These are phyloP conservation scores for Yamadazyma phyllophila DNA, from an alignment of 805 yeast species.

Conservation along the genomic window DNA sequence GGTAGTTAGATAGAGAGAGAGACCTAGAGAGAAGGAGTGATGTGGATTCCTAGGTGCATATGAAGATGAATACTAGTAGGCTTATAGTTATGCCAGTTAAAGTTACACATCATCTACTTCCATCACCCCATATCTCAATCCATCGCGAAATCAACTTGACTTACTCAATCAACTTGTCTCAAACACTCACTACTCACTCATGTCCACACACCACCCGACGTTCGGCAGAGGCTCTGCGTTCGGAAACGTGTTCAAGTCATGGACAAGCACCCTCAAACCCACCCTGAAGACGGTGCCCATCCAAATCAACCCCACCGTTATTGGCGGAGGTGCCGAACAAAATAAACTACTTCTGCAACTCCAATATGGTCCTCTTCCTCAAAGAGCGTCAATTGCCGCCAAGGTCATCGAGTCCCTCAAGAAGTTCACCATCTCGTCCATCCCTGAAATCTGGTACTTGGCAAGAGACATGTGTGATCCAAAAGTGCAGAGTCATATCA, in stretches of 20 bases:
- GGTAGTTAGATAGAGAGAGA: too few species aligned
- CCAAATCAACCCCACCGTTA: conserved; percentile 41
- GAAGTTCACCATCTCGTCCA: conserved; percentile 51
- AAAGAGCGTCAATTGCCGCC: conserved; percentile 50
- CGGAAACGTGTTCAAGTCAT: conserved; percentile 39
- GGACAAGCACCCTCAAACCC: conserved; percentile 37
- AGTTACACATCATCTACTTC: too few species aligned
- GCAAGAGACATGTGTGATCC: conserved; percentile 53
- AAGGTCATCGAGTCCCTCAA: conserved; percentile 50
- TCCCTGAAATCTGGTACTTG: conserved; percentile 76
- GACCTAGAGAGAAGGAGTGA: too few species aligned
- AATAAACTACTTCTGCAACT: conserved; percentile 39
- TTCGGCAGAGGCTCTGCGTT: conserved; percentile 31
- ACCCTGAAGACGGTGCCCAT: conserved; percentile 27
- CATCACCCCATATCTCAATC: too few species aligned
- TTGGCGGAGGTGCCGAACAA: conserved; percentile 44
- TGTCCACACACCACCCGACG: conserved; percentile 29
- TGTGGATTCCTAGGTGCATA: too few species aligned
- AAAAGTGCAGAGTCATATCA: conserved; percentile 27
- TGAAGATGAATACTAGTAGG: too few species aligned
- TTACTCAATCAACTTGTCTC: not conserved
- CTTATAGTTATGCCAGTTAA: too few species aligned
- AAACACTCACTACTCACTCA: not conserved
- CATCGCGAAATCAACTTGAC: not conserved
- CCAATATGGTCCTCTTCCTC: conserved; percentile 32